These are phyloP conservation scores for Colletotrichum sublineola DNA, from an alignment of 2,329 filamentous ascomycete genomes.

Conservation along the genomic window DNA sequence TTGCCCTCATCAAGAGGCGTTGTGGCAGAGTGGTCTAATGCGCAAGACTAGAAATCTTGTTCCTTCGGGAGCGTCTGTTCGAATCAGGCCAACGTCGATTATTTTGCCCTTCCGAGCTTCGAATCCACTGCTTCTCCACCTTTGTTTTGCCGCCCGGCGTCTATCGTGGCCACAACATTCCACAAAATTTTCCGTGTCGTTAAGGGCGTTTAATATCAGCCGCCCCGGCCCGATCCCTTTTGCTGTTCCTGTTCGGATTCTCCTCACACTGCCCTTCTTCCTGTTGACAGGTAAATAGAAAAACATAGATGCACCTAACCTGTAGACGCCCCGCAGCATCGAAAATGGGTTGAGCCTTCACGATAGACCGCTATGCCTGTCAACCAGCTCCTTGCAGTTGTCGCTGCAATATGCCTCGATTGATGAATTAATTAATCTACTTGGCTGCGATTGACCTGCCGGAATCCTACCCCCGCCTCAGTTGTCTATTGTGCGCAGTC, in stretches of 20 bases:
- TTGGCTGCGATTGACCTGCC: too few relatives aligned
- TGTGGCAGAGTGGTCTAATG: constrained; percentile 43
- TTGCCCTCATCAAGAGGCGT: neutral
- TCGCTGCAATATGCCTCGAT: too few relatives aligned
- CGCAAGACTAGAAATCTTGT: constrained; percentile 42
- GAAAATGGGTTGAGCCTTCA: neutral
- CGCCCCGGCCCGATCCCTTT: neutral
- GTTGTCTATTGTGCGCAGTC: neutral
- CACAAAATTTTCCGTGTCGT: neutral
- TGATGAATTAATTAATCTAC: too few relatives aligned
- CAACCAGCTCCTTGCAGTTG: neutral
- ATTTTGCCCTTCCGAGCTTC: neutral
- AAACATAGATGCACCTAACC: neutral
- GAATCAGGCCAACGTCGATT: constrained; percentile 40
- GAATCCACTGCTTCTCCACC: neutral
- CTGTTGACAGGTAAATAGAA: neutral
- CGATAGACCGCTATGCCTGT: neutral
- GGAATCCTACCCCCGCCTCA: neutral
- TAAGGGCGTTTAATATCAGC: neutral
- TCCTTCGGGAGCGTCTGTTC: constrained; percentile 42
- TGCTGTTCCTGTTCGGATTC: neutral
- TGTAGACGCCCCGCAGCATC: neutral
- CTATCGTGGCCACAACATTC: neutral
- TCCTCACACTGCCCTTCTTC: neutral
- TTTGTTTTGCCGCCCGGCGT: too few relatives aligned